Evolutionary conservation across 2,329 filamentous ascomycete species (phyloP), one percentile per base, ranked within the genome.

Genomic region (Alternaria sp.): DNA sequence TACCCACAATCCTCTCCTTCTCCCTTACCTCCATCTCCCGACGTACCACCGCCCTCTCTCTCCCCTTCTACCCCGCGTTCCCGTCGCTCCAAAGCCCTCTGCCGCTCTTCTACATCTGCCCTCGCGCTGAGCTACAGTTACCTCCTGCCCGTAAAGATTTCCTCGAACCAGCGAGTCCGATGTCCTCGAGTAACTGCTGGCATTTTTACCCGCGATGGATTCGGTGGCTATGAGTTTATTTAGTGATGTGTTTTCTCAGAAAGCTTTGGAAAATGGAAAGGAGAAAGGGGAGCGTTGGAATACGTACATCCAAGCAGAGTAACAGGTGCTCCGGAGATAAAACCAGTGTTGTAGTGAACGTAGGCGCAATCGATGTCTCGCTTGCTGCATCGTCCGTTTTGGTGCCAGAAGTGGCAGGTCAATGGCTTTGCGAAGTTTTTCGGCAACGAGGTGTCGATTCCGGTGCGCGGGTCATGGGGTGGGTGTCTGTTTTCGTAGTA

Each of bases 371-470:
- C 58, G 0, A 44, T 33, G 9, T 57, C 56, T 10, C 56, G 44
- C 21, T 59, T 59, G 37, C 37, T 56, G 39, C 56, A 59, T 28
- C 44, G 23, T 10, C 56, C 56, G 31, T 51, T 55, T n/a, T 52
- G 39, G 54, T 62, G 26, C 60, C 60, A 62, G 44, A 62, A 56
- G 49, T 53, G 58, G 42, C 56, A 62, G 5, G 60, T 62, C 9
- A 62, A 28, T 2, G 54, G 54, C 9, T 33, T 36, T 8, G 44
- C 21, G 40, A 64, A 61, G 36, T 64, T 57, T 14, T 61, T 61
- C 2, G 61, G 61, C 13, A 61, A 11, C 6, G 46, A 45, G 0
- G 21, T 37, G 11, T 60, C 49, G 50, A 26, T 13, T 2, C 17
- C 5, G 5, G 21, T 24, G 21, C 11, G 44, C 4, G 31, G 24